Conservation (phyloP, 192 early-diverging fungal species). For the Gigaspora rosea region DNA sequence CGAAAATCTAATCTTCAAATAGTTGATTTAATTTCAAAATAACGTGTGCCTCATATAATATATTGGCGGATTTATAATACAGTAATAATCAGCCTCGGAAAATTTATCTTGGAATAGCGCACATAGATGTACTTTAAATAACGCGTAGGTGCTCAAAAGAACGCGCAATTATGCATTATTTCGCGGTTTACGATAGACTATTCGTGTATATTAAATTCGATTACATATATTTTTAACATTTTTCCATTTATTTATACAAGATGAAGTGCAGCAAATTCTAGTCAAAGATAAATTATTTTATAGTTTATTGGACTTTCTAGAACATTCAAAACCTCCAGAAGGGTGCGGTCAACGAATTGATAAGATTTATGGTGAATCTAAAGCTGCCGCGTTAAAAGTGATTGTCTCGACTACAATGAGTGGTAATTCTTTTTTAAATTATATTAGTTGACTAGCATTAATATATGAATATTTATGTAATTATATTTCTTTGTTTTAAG, state of each 20-base stretch:
- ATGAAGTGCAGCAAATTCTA: conserved; percentile 46
- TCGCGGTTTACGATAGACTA: too few species aligned
- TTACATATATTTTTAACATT: not conserved
- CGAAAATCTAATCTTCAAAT: not conserved
- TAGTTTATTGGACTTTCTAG: conserved; percentile 47
- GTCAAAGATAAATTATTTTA: conserved; percentile 38
- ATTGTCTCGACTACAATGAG: conserved; percentile 48
- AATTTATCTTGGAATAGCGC: not conserved
- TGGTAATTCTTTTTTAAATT: conserved; percentile 14
- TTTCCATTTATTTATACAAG: conserved; percentile 17
- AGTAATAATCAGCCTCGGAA: not conserved
- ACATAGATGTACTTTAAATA: too few species aligned
- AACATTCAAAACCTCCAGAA: conserved; percentile 42
- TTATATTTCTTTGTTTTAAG: conserved; percentile 32
- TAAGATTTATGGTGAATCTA: conserved; percentile 49
- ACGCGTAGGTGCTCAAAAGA: too few species aligned
- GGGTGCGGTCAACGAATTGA: conserved; percentile 49
- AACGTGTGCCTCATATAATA: not conserved
- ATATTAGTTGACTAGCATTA: not conserved
- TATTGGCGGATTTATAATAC: not conserved
- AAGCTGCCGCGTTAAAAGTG: conserved; percentile 46
- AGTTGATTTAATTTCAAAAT: too few species aligned
- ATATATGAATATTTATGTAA: not conserved
- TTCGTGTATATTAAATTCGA: not conserved
- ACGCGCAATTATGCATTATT: too few species aligned